Evolutionary conservation across 1,139 yeast species (phyloP).

Genomic region (Debaryomyces subglobosus): DNA sequence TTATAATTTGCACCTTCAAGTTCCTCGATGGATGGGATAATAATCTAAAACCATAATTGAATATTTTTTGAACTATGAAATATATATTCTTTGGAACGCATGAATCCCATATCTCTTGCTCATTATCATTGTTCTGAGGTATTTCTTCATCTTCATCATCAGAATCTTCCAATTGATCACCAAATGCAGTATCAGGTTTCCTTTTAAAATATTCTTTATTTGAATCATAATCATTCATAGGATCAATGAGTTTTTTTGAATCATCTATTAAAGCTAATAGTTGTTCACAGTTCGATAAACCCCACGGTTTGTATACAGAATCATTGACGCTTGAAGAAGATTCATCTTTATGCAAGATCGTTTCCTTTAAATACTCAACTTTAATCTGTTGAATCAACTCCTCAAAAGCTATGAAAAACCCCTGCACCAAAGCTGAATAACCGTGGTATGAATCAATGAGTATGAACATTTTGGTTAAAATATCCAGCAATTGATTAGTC

Average conservation of each 20-base stretch:
- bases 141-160: slow-evolving; percentile 38
- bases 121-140: slow-evolving; percentile 24
- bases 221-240: slow-evolving; percentile 31
- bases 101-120: slow-evolving; percentile 56
- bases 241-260: slow-evolving; percentile 38
- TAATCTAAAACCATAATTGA: slow-evolving; percentile 69
- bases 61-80: slow-evolving; percentile 58
- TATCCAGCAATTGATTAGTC: slow-evolving; percentile 65
- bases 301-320: slow-evolving; percentile 56
- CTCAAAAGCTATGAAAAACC: slow-evolving; percentile 72
- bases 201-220: slow-evolving; percentile 38
- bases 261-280: slow-evolving; percentile 44
- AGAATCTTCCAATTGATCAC: slow-evolving; percentile 32
- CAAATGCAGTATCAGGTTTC: slow-evolving; percentile 38
- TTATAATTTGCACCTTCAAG: slow-evolving; percentile 59
- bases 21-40: slow-evolving; percentile 67
- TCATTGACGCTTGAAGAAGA: slow-evolving; percentile 15
- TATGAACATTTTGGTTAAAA: slow-evolving; percentile 72
- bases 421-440: slow-evolving; percentile 69
- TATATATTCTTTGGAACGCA: slow-evolving; percentile 65
- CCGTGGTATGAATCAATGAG: slow-evolving; percentile 85
- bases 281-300: slow-evolving; percentile 43
- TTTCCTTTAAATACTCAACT: slow-evolving; percentile 33
- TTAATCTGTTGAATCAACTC: slow-evolving; percentile 61
- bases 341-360: slow-evolving; percentile 16